Evolutionary conservation across 2,329 filamentous ascomycete genomes (phyloP), one percentile per base, ranked within the genome.

Genomic region (Capronia epimyces): DNA sequence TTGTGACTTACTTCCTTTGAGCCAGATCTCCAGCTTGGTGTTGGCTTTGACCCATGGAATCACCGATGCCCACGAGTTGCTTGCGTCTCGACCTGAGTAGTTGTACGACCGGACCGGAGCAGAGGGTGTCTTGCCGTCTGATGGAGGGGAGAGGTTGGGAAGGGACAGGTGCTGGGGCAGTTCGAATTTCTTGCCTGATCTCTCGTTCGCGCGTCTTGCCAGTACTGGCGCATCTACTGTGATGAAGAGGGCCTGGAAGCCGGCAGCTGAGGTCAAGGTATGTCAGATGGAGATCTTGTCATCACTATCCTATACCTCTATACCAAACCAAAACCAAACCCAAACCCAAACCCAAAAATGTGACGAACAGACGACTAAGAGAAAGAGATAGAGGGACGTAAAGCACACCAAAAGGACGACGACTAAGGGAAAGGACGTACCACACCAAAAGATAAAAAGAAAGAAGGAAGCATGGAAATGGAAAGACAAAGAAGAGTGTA

Each of bases 161-260:
- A 66, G 74, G 8, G 60, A 61, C 55, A 75, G 66, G 36, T 68
- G 67, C 10, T 69, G 63, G 0, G 76, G 76, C 8, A 77, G 64
- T 27, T 45, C 41, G 34, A 50, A 37, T 16, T 50, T n/a, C 67
- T 50, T 78, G 78, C 3, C 75, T 69, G 56, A 73, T 72, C 50
- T 37, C 59, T 81, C 77, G 34, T 78, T 75, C 22, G 78, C 65
- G 0, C 78, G 68, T 21, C 72, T 69, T 0, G 78, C 78, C 0
- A 81, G 66, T 0, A 77, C 70, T 0, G 78, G 77, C 0, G 71
- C 71, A 55, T 82, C 79, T 1, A 79, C 76, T 0, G 78, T 76
- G 2, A 82, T 61, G 29, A 81, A 71, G 3, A 81, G 63, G 0
- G 77, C 78, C 52, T 75, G 75, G 62, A 75, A 79, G 7, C 77